phyloP scores from a whole-genome alignment of 73 alveolate species.

The Paramecium bursaria region DNA sequence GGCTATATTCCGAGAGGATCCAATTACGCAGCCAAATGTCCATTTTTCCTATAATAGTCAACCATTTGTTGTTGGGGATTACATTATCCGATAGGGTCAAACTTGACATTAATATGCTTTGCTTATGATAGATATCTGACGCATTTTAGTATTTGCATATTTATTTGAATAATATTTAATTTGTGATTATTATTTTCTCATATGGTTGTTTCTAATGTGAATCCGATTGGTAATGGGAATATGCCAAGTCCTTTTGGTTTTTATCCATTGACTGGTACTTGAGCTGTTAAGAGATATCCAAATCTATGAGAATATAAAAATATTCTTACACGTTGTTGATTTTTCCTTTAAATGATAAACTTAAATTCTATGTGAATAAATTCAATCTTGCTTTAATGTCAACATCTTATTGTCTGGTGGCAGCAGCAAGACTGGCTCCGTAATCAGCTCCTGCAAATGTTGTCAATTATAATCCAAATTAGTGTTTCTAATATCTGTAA shows the following conservation, averaged over 20 bases:
- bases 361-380: background rate
- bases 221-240: slow-evolving; percentile 46
- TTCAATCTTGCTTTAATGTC: slow-evolving; percentile 38
- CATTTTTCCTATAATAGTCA: slow-evolving; percentile 23
- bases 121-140: no score
- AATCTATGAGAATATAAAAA: no score
- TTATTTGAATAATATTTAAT: no score
- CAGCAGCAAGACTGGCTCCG: background rate
- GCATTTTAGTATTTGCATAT: no score
- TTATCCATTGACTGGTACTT: slow-evolving; percentile 41
- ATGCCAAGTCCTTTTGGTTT: background rate
- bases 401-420: slow-evolving; percentile 19
- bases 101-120: no score
- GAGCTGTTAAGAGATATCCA: no score
- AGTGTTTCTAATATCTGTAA: slow-evolving; percentile 2
- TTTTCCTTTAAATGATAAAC: slow-evolving; percentile 51
- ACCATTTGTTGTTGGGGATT: slow-evolving; percentile 17
- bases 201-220: slow-evolving; percentile 58
- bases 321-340: slow-evolving; percentile 25
- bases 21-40: slow-evolving; percentile 50
- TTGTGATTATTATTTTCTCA: no score
- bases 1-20: slow-evolving; percentile 19
- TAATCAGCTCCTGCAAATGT: background rate
- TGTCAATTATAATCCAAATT: slow-evolving; percentile 5
- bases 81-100: no score